These are phyloP conservation scores for Verticillium nubilum DNA, from an alignment of 2,329 filamentous ascomycete genomes.

Conservation along the genomic window DNA sequence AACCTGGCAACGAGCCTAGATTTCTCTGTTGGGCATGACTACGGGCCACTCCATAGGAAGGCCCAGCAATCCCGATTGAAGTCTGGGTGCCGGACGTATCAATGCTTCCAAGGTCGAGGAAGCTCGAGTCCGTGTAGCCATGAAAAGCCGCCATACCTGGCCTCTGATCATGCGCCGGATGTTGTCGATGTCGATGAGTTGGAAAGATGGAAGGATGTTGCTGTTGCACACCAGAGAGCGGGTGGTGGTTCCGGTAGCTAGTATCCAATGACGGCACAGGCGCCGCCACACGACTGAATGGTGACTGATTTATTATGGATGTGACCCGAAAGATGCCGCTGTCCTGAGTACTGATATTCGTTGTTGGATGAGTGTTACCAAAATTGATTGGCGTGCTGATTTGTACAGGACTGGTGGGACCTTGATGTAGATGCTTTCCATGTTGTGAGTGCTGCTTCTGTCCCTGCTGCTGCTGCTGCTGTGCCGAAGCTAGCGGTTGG, in stretches of 20 bases:
- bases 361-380: neutral
- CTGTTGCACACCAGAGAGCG: neutral
- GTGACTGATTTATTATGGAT: too few species aligned
- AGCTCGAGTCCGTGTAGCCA: constrained; percentile 5
- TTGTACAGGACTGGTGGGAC: neutral
- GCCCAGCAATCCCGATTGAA: neutral
- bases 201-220: constrained; percentile 3
- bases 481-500: constrained; percentile 5
- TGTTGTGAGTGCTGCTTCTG: constrained; percentile 18
- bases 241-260: neutral
- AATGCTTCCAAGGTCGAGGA: constrained; percentile 5
- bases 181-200: neutral
- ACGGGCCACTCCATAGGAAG: constrained; percentile 1
- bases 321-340: too few species aligned
- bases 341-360: constrained; percentile 10
- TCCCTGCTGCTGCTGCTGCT: constrained; percentile 14
- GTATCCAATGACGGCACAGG: neutral
- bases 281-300: constrained; percentile 1
- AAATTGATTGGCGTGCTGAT: neutral
- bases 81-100: constrained; percentile 3
- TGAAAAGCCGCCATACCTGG: constrained; percentile 4
- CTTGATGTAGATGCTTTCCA: neutral
- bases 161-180: neutral
- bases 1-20: neutral
- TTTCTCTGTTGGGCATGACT: constrained; percentile 2